phyloP scores from a whole-genome alignment of 2,329 filamentous ascomycete genomes.

The Fusarium nelsonii region DNA sequence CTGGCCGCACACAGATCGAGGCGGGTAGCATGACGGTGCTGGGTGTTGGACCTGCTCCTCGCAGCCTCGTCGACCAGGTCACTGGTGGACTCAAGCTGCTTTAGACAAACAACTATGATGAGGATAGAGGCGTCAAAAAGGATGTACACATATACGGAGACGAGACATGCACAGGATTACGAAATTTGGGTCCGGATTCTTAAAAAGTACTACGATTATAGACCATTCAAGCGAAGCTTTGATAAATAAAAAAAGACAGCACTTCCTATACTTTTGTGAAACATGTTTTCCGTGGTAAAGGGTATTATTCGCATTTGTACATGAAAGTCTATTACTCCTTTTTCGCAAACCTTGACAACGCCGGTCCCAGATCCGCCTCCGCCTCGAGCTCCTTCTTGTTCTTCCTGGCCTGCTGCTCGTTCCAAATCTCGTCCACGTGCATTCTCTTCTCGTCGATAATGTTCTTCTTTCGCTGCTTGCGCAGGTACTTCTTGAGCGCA shows the following conservation, averaged over 20 bases:
- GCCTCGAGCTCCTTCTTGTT: slow-evolving; percentile 72
- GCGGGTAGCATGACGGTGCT: slow-evolving; percentile 92
- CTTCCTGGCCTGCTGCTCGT: slow-evolving; percentile 76
- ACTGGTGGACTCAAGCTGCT: slow-evolving; percentile 88
- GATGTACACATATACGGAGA: slow-evolving; percentile 13
- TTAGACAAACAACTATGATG: slow-evolving; percentile 56
- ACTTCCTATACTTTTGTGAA: slow-evolving; percentile 1
- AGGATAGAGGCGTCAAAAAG: background rate
- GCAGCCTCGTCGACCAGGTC: slow-evolving; percentile 86
- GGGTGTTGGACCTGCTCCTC: slow-evolving; percentile 84
- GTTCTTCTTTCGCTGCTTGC: slow-evolving; percentile 93
- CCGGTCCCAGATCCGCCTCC: slow-evolving; percentile 83
- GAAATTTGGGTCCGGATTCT: slow-evolving; percentile 22
- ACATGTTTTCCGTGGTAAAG: slow-evolving; percentile 19
- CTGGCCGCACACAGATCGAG: slow-evolving; percentile 97
- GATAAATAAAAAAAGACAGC: slow-evolving; percentile 18
- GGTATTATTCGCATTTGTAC: slow-evolving; percentile 47
- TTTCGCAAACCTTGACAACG: slow-evolving; percentile 85
- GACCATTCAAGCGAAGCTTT: slow-evolving; percentile 17
- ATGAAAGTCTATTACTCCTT: slow-evolving; percentile 63
- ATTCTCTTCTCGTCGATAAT: slow-evolving; percentile 95
- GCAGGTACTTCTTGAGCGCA: slow-evolving; percentile 85
- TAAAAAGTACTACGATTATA: slow-evolving; percentile 33
- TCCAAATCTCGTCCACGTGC: slow-evolving; percentile 85
- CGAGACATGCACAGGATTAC: slow-evolving; percentile 12